Evolutionary conservation across 306 rosid species (phyloP).

Genomic region (Cucurbita maxima): DNA sequence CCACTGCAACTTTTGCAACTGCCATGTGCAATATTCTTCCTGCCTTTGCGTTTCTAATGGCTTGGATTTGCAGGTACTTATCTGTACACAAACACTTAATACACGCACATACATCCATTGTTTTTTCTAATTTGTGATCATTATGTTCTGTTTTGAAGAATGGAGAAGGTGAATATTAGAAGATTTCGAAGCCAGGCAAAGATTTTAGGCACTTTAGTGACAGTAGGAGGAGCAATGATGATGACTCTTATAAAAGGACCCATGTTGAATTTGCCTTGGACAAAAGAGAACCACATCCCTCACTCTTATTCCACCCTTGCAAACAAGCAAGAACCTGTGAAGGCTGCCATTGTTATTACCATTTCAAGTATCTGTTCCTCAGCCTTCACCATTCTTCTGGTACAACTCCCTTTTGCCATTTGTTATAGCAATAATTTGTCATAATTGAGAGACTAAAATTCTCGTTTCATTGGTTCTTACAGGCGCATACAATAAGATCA

Average conservation of each 20-base stretch:
- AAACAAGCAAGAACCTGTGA: slow-evolving; percentile 36
- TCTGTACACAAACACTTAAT: neutral
- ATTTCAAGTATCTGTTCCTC: slow-evolving; percentile 1
- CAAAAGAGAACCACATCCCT: slow-evolving; percentile 16
- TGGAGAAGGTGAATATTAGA: slow-evolving; percentile 74
- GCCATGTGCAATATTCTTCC: slow-evolving; percentile 47
- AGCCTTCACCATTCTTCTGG: slow-evolving; percentile 7
- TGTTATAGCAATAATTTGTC: neutral
- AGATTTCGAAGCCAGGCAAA: slow-evolving; percentile 61
- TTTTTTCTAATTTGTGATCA: neutral
- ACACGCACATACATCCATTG: neutral
- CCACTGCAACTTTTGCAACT: slow-evolving; percentile 38
- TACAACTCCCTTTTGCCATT: neutral
- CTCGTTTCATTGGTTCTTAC: neutral
- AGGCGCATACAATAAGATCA: slow-evolving; percentile 1
- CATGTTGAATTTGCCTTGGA: slow-evolving; percentile 43
- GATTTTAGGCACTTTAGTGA: slow-evolving; percentile 51
- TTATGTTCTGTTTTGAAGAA: slow-evolving; percentile 20
- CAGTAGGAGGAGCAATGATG: slow-evolving; percentile 82
- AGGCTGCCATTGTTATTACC: slow-evolving; percentile 13
- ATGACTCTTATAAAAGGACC: slow-evolving; percentile 81
- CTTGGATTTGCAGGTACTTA: slow-evolving; percentile 26
- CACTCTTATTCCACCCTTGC: slow-evolving; percentile 10
- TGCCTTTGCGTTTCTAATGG: slow-evolving; percentile 41
- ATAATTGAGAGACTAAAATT: neutral